Base-by-base conservation (phyloP, 2,329 filamentous ascomycete species). In the Cylindrodendrum hubeiense region DNA sequence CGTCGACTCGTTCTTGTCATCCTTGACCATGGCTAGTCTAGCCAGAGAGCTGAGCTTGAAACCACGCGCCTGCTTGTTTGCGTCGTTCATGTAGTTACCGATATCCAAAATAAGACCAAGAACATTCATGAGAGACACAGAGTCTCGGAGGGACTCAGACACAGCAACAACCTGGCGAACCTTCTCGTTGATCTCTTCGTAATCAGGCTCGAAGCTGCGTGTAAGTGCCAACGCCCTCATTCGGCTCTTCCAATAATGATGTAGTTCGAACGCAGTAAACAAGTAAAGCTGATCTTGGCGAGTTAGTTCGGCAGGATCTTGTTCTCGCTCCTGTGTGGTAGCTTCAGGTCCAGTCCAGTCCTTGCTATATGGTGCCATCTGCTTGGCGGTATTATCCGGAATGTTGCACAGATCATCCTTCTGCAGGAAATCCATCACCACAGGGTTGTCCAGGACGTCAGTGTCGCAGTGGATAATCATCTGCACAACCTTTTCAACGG, bases 81-180 rank as follows among this genome's bases (percentile, higher is more conserved):
- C 92, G 78, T 98, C 96, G 84, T 99, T 99, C 96, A 99, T 99
- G 86, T 97, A 99, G 81, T 99, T 99, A 80, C 96, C 96, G 76
- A 99, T 97, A 79, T 98, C 95, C 74, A 99, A 85, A 80, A 99
- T 99, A 67, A 98, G 87, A 64, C 95, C 95, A 61, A 99, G 89
- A 50, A 99, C 94, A 71, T 97, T 98, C 91, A 98, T 97, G 74
- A 99, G 83, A 26, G 94, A 92, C 26, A 97, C 94, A 1, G 95
- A 98, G 77, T 97, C 94, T 51, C 95, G 89, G 59, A 99, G 83
- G 10, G 94, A 93, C 81, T 98, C 95, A 5, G 95, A 95, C 9
- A 97, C 94, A 30, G 84, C 84, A 37, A 97, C 92, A n/a, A 99
- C 90, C 66, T 96, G 90, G 70, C 91, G 91, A 65, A 98, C 89